phyloP scores from a whole-genome alignment of 148 eudicot species.

The Nepenthes gracilis region DNA sequence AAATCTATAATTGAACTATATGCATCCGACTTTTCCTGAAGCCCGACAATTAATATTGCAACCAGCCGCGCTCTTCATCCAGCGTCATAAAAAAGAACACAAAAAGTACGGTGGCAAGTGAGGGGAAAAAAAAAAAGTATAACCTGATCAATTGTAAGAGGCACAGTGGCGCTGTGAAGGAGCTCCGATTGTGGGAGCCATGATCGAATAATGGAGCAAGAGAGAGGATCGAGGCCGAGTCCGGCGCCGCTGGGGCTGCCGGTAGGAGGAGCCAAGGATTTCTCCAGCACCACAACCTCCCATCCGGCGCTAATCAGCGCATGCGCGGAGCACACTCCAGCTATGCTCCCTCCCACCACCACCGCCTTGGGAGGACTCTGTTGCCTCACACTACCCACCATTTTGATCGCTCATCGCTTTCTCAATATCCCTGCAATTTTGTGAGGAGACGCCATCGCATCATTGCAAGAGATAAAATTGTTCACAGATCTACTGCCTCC shows the following conservation, averaged over 20 bases:
- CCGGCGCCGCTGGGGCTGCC: slow-evolving; percentile 85
- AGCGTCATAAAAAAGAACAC: too few relatives aligned
- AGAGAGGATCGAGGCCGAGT: slow-evolving; percentile 50
- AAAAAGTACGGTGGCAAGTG: background rate
- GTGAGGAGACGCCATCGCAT: too few relatives aligned
- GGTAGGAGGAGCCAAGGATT: slow-evolving; percentile 38
- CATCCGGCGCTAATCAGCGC: slow-evolving; percentile 65
- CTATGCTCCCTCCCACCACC: slow-evolving; percentile 85
- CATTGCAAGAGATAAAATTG: too few relatives aligned
- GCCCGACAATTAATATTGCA: too few relatives aligned
- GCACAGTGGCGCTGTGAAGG: slow-evolving; percentile 27
- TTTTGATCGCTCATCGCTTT: too few relatives aligned
- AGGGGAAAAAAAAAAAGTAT: background rate
- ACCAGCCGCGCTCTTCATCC: too few relatives aligned
- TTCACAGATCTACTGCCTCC: too few relatives aligned
- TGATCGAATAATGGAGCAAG: slow-evolving; percentile 31
- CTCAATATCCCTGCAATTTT: too few relatives aligned
- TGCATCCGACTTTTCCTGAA: too few relatives aligned
- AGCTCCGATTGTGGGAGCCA: slow-evolving; percentile 33
- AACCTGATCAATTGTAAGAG: slow-evolving; percentile 56
- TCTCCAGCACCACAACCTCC: slow-evolving; percentile 65
- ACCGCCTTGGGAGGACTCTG: slow-evolving; percentile 26
- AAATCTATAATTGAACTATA: too few relatives aligned
- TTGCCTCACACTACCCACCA: too few relatives aligned
- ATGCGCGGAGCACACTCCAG: slow-evolving; percentile 56